These are phyloP conservation scores for Fusarium odoratissimum DNA, from an alignment of 2,329 filamentous ascomycete species.

Conservation along the genomic window DNA sequence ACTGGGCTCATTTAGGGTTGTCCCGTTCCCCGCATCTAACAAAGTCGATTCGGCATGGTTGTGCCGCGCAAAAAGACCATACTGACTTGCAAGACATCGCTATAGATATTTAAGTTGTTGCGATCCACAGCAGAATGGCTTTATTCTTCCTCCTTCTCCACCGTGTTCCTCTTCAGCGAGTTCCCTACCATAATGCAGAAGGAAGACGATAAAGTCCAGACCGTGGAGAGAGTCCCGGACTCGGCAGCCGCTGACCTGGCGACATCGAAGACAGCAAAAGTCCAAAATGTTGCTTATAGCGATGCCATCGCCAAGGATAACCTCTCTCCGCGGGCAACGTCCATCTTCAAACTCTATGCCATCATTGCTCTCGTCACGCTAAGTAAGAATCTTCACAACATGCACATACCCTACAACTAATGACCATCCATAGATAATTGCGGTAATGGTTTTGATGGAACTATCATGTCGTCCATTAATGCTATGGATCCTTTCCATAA, in stretches of 20 bases:
- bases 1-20: background rate
- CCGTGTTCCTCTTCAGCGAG: background rate
- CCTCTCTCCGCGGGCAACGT: background rate
- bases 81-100: background rate
- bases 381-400: background rate
- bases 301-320: constrained; percentile 7
- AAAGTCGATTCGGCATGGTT: background rate
- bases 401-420: rapidly evolving
- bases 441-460: background rate
- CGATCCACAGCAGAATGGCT: background rate
- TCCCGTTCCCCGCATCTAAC: background rate
- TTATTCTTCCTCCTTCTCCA: background rate
- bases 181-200: background rate
- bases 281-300: background rate
- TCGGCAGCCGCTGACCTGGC: background rate
- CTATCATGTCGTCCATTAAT: background rate
- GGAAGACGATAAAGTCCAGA: background rate
- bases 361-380: background rate
- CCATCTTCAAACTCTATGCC: background rate
- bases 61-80: background rate
- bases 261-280: background rate
- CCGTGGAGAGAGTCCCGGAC: background rate
- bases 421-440: background rate
- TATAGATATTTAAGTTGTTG: background rate
- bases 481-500: constrained; percentile 1